Evolutionary conservation across 495 filamentous ascomycete species (phyloP).

Genomic region (Haplographium delicatum): DNA sequence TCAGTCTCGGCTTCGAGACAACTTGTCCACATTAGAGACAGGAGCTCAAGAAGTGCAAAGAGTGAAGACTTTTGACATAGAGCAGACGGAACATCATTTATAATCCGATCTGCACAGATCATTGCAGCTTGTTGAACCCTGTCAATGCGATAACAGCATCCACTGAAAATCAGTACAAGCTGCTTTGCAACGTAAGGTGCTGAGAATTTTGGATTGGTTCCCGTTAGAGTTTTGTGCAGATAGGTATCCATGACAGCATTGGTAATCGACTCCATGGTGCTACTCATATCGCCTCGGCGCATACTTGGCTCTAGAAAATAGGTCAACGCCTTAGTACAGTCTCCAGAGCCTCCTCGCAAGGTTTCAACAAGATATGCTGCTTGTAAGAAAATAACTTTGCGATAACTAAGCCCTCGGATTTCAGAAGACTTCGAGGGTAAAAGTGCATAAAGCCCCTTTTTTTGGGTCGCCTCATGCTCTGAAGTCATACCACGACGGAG

Average conservation of each 20-base stretch:
- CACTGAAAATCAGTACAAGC: conserved; percentile 73
- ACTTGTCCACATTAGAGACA: conserved; percentile 90
- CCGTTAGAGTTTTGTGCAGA: conserved; percentile 62
- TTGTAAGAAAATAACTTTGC: conserved; percentile 85
- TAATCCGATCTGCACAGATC: conserved; percentile 75
- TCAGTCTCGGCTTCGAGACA: conserved; percentile 93
- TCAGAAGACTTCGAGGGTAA: conserved; percentile 70
- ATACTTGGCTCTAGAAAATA: conserved; percentile 93
- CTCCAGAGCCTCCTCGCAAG: conserved; percentile 72
- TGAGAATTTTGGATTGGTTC: conserved; percentile 66
- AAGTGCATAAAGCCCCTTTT: conserved; percentile 63
- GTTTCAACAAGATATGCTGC: conserved; percentile 81
- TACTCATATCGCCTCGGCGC: conserved; percentile 69
- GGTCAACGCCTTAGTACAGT: conserved; percentile 78
- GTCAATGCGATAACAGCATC: conserved; percentile 87
- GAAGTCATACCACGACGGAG: conserved; percentile 74
- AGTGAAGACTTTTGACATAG: conserved; percentile 85
- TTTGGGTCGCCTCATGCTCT: conserved; percentile 74
- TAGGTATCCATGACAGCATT: conserved; percentile 68
- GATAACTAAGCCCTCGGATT: conserved; percentile 74
- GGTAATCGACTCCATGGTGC: conserved; percentile 80
- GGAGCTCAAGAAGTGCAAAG: conserved; percentile 84
- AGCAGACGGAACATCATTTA: conserved; percentile 77
- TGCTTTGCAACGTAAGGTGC: conserved; percentile 84
- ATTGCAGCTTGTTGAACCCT: conserved; percentile 82